A percentile compares a stretch with the other conserved stretches of the same genome.
Evolutionary conservation across 139 green algal genomes (phyloP).

Genomic region (Chlamydomonas incerta): DNA sequence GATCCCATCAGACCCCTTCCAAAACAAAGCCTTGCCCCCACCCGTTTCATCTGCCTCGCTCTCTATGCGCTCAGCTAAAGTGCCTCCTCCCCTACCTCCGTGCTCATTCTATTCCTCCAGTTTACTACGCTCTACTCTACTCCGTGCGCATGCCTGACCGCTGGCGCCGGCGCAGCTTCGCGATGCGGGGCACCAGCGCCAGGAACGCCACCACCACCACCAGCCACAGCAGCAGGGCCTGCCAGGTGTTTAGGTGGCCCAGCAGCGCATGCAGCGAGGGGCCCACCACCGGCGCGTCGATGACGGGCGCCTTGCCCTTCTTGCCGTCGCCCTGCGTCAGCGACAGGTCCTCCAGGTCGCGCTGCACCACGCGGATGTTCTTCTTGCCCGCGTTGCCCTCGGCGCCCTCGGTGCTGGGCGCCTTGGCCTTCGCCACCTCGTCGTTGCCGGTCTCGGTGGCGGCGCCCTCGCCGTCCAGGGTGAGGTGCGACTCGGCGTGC

Average conservation of each 20-base stretch:
- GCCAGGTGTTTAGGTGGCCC: slow-evolving; percentile 25
- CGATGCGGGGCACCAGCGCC: slow-evolving; percentile 22
- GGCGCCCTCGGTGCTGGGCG: not conserved
- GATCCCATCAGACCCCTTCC: too few species aligned
- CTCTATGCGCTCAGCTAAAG: too few species aligned
- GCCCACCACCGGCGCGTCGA: not conserved
- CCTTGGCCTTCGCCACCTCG: not conserved
- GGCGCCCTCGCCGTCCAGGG: not conserved
- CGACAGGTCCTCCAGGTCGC: slow-evolving; percentile 26
- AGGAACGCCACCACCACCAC: slow-evolving; percentile 38
- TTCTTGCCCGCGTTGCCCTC: not conserved
- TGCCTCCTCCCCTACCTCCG: too few species aligned
- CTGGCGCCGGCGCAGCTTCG: slow-evolving; percentile 24
- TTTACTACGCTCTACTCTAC: not conserved
- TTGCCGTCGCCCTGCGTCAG: not conserved
- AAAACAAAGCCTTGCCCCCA: too few species aligned
- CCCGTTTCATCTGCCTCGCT: too few species aligned
- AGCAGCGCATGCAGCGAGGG: not conserved
- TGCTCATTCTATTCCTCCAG: not conserved
- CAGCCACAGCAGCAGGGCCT: slow-evolving; percentile 37
- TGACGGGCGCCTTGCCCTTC: slow-evolving; percentile 1
- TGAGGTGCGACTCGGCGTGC: not conserved
- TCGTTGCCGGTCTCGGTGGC: not conserved
- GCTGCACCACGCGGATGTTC: not conserved
- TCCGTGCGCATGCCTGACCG: slow-evolving; percentile 48